A percentile compares a stretch with the other conserved stretches of the same genome.
Conservation (phyloP, 2,329 filamentous ascomycete genomes). For the Aspergillus quadricinctus region DNA sequence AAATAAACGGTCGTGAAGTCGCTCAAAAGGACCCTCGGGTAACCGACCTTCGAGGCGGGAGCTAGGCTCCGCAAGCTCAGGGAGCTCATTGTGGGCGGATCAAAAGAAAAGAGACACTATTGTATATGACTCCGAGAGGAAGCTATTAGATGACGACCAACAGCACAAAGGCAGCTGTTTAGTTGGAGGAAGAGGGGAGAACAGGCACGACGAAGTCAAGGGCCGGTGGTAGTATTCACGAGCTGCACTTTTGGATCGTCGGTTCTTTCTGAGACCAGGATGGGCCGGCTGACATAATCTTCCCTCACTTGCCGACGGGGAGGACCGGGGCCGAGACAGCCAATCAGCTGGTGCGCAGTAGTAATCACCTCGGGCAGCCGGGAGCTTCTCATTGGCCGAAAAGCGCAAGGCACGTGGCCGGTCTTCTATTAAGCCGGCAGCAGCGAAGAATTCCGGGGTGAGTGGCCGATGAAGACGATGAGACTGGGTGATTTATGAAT, state of each 20-base stretch:
- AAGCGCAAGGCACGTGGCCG: slow-evolving; percentile 26
- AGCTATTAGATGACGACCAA: slow-evolving; percentile 16
- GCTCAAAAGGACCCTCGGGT: slow-evolving; percentile 19
- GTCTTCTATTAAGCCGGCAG: slow-evolving; percentile 23
- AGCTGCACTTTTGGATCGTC: slow-evolving; percentile 25
- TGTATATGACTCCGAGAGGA: slow-evolving; percentile 20
- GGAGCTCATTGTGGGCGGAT: slow-evolving; percentile 46
- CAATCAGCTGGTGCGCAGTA: slow-evolving; percentile 31
- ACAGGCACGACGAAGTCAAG: slow-evolving; percentile 11
- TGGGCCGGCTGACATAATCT: slow-evolving; percentile 34
- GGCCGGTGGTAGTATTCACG: slow-evolving; percentile 13
- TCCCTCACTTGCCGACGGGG: slow-evolving; percentile 30
- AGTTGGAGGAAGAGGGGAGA: slow-evolving; percentile 18
- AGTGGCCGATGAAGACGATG: slow-evolving; percentile 4
- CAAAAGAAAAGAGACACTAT: slow-evolving; percentile 23
- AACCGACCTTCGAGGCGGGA: slow-evolving; percentile 45
- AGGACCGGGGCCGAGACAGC: slow-evolving; percentile 24
- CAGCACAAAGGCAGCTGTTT: slow-evolving; percentile 4
- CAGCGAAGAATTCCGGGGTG: slow-evolving; percentile 21
- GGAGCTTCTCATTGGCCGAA: slow-evolving; percentile 25
- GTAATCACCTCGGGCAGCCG: slow-evolving; percentile 36
- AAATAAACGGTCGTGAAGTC: slow-evolving; percentile 2
- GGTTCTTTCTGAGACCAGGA: slow-evolving; percentile 20
- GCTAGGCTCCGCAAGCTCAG: slow-evolving; percentile 47
- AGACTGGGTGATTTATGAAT: background rate